Evolutionary conservation across 176 grass and related monocot species (phyloP).

Genomic region (Oryza longistaminata): DNA sequence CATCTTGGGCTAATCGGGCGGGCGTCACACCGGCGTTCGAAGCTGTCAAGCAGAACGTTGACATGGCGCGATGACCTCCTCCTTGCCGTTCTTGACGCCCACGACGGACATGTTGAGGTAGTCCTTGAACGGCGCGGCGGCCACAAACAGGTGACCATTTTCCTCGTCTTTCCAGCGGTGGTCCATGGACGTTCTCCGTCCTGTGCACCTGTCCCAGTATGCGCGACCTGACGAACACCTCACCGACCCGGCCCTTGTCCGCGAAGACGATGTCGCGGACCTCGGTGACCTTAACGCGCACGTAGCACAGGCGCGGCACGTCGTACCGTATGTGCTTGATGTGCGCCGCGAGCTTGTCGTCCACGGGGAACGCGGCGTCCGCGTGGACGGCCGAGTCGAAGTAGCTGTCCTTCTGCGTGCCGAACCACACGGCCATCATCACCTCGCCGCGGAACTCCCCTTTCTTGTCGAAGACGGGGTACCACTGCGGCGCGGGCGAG

Average conservation of each 20-base stretch:
- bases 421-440: slow-evolving; percentile 72
- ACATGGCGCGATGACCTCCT: slow-evolving; percentile 59
- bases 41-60: slow-evolving; percentile 40
- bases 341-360: slow-evolving; percentile 49
- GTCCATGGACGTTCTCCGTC: slow-evolving; percentile 35
- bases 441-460: slow-evolving; percentile 51
- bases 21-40: slow-evolving; percentile 51
- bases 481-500: slow-evolving; percentile 65
- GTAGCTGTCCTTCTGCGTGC: slow-evolving; percentile 70
- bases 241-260: slow-evolving; percentile 52
- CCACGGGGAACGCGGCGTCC: slow-evolving; percentile 46
- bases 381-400: slow-evolving; percentile 63
- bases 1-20: slow-evolving; percentile 47
- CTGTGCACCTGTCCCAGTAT: slow-evolving; percentile 38
- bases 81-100: slow-evolving; percentile 57
- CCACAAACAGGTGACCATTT: slow-evolving; percentile 53
- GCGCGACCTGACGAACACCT: slow-evolving; percentile 48
- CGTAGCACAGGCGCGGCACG: slow-evolving; percentile 65
- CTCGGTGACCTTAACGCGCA: slow-evolving; percentile 61
- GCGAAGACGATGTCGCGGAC: slow-evolving; percentile 45
- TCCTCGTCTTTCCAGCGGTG: slow-evolving; percentile 59
- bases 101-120: slow-evolving; percentile 51
- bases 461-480: slow-evolving; percentile 43
- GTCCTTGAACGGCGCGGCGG: slow-evolving; percentile 64
- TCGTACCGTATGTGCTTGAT: slow-evolving; percentile 68